These are phyloP conservation scores for Coemansia umbellata DNA, from an alignment of 192 early-diverging fungal genomes.

Conservation along the genomic window DNA sequence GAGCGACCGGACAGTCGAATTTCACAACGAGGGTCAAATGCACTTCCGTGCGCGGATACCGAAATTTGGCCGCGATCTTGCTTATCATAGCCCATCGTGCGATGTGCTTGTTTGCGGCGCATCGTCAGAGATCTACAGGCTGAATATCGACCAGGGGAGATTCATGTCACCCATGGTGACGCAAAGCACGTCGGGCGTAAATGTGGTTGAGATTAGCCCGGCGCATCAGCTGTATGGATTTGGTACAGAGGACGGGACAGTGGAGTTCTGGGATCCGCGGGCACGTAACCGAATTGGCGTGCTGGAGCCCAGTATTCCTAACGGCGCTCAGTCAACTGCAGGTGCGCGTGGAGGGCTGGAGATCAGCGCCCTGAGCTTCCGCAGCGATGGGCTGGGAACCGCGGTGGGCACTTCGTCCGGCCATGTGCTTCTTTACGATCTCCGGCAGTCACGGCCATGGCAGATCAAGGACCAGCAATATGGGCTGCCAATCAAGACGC, in stretches of 20 bases:
- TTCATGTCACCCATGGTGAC: conserved; percentile 85
- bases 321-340: conserved; percentile 15
- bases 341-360: conserved; percentile 41
- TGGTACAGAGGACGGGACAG: conserved; percentile 78
- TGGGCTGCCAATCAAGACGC: conserved; percentile 84
- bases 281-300: conserved; percentile 71
- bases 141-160: conserved; percentile 91
- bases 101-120: conserved; percentile 83
- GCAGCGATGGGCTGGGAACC: conserved; percentile 77
- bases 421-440: conserved; percentile 89
- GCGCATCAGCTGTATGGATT: conserved; percentile 91
- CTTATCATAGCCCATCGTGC: conserved; percentile 88
- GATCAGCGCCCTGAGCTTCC: conserved; percentile 76
- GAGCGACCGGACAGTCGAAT: conserved; percentile 84
- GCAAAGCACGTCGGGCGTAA: conserved; percentile 60
- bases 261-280: conserved; percentile 97
- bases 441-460: conserved; percentile 77
- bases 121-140: conserved; percentile 76
- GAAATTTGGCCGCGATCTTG: conserved; percentile 87
- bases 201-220: conserved; percentile 75
- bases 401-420: conserved; percentile 89
- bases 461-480: conserved; percentile 98
- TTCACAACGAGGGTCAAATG: conserved; percentile 93
- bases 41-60: conserved; percentile 94
- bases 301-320: conserved; percentile 53